These are phyloP conservation scores for Skeletonema grethae DNA, from an alignment of 108 stramenopile species.

Conservation along the genomic window DNA sequence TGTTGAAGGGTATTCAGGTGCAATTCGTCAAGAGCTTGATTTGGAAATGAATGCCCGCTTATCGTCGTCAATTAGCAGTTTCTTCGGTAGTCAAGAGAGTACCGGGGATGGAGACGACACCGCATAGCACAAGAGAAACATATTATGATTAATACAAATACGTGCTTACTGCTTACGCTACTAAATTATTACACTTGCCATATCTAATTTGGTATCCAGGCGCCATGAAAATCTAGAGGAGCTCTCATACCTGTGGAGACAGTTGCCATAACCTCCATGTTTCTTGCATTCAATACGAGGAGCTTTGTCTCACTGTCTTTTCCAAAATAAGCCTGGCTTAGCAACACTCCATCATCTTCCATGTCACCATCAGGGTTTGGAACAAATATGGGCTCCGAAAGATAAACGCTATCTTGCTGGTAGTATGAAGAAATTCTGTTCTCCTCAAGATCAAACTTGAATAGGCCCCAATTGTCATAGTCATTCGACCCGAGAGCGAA, in stretches of 20 bases:
- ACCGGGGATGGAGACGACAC: background rate
- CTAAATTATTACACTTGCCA: too few species aligned
- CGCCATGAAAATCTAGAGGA: slow-evolving; percentile 53
- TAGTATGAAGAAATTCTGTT: slow-evolving; percentile 27
- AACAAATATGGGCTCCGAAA: slow-evolving; percentile 50
- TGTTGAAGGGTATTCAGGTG: slow-evolving; percentile 80
- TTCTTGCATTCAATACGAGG: slow-evolving; percentile 43
- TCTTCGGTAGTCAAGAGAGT: slow-evolving; percentile 65
- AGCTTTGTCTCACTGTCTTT: slow-evolving; percentile 34
- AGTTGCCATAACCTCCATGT: slow-evolving; percentile 40
- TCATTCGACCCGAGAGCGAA: slow-evolving; percentile 39
- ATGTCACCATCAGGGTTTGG: slow-evolving; percentile 24
- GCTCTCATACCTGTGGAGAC: slow-evolving; percentile 29
- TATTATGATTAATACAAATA: background rate
- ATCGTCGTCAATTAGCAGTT: slow-evolving; percentile 74
- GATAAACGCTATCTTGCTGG: slow-evolving; percentile 40
- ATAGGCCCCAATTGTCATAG: slow-evolving; percentile 45
- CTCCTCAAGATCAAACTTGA: slow-evolving; percentile 48
- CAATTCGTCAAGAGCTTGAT: slow-evolving; percentile 56
- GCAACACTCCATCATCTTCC: slow-evolving; percentile 53
- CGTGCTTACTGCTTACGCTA: background rate
- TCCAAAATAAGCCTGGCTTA: slow-evolving; percentile 43
- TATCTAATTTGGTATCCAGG: slow-evolving; percentile 32
- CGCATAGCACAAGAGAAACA: background rate
- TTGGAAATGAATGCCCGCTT: slow-evolving; percentile 63